A percentile compares a stretch with the other conserved stretches of the same genome.
Conservation (phyloP, 2,329 filamentous ascomycete species). For the Fusarium pseudograminearum region DNA sequence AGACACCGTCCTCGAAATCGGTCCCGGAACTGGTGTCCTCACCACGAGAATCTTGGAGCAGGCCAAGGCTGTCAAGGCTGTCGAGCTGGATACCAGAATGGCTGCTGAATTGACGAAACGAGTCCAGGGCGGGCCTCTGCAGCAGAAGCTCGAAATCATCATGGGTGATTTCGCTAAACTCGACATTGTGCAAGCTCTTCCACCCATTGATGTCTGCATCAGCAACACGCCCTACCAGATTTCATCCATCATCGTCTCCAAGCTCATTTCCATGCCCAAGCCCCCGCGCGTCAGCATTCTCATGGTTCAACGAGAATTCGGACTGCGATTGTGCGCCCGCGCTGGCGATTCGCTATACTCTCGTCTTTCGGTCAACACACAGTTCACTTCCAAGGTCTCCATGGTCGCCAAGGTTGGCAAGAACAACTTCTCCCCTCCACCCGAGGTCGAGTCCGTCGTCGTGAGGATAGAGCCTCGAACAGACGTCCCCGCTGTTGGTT, state of each 20-base stretch:
- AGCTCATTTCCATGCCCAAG: conserved; percentile 83
- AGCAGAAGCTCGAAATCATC: conserved; percentile 86
- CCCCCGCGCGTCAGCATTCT: conserved; percentile 87
- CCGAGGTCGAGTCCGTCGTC: conserved; percentile 90
- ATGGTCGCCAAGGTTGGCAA: conserved; percentile 92
- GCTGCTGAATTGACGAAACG: conserved; percentile 94
- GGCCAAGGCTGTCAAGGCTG: conserved; percentile 82
- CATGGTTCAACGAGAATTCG: conserved; percentile 98
- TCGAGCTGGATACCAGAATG: conserved; percentile 97
- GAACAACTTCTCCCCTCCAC: conserved; percentile 96
- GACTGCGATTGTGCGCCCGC: conserved; percentile 86
- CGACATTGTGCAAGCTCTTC: conserved; percentile 75
- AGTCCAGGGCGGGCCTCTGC: conserved; percentile 87
- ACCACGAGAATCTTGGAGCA: conserved; percentile 91
- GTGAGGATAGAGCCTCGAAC: conserved; percentile 89
- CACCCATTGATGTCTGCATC: conserved; percentile 86
- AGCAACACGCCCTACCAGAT: conserved; percentile 75
- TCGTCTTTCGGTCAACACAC: conserved; percentile 90
- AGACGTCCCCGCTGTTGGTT: conserved; percentile 85
- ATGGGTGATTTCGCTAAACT: conserved; percentile 92
- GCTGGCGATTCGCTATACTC: conserved; percentile 91
- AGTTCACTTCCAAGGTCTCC: conserved; percentile 80
- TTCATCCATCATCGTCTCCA: conserved; percentile 90
- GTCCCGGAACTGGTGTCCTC: conserved; percentile 88
- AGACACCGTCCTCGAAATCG: conserved; percentile 90